phyloP scores from a whole-genome alignment of 2,329 filamentous ascomycete species.

The Penicillium sp. region DNA sequence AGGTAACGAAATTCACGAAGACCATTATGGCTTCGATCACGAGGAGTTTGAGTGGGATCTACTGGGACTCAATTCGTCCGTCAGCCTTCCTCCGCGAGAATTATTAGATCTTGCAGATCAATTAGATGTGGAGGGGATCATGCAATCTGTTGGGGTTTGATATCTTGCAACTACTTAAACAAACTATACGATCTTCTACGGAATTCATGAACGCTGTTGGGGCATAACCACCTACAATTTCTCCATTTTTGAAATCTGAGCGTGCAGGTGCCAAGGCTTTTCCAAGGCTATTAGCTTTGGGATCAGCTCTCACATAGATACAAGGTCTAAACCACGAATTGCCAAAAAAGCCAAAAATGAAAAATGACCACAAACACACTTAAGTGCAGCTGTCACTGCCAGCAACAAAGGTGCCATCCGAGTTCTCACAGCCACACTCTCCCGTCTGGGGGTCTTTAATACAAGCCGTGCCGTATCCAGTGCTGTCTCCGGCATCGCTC shows the following conservation, averaged over 20 bases:
- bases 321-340: too few species aligned
- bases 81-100: constrained; percentile 23
- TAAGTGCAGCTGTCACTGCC: background rate
- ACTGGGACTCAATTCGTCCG: constrained; percentile 20
- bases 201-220: background rate
- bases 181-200: background rate
- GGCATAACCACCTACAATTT: too few species aligned
- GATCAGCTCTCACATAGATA: too few species aligned
- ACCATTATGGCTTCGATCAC: constrained; percentile 14
- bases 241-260: too few species aligned
- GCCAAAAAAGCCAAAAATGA: too few species aligned
- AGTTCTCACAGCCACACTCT: background rate
- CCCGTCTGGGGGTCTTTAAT: background rate
- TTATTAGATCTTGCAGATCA: constrained; percentile 25
- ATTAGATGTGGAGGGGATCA: constrained; percentile 22
- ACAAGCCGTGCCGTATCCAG: background rate
- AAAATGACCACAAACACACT: too few species aligned
- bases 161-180: background rate
- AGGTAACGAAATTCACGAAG: constrained; percentile 5
- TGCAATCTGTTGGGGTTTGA: constrained; percentile 17
- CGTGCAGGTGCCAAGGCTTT: too few species aligned
- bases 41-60: constrained; percentile 27
- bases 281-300: too few species aligned
- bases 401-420: background rate
- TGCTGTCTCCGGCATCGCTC: background rate